Percentiles rank a stretch among this genome's conserved stretches.
phyloP scores from a whole-genome alignment of 345 rosid genomes.

The Syzygium oleosum region DNA sequence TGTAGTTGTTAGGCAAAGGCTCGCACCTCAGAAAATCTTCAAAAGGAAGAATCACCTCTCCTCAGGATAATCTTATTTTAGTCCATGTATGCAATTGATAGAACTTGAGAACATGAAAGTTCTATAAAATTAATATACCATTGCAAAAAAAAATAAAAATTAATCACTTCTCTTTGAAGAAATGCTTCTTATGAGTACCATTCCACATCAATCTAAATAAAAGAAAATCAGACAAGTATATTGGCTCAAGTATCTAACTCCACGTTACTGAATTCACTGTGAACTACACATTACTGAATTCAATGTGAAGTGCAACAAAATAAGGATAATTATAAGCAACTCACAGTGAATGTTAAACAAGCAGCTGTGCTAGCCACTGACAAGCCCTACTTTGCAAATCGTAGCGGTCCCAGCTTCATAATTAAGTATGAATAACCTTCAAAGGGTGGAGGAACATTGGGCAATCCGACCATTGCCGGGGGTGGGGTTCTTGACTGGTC shows the following conservation, averaged over 20 bases:
- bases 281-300: background rate
- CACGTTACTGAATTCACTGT: background rate
- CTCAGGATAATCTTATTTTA: background rate
- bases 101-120: background rate
- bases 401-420: constrained; percentile 75
- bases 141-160: background rate
- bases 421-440: constrained; percentile 74
- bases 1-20: constrained; percentile 87
- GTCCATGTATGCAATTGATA: background rate
- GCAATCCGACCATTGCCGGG: constrained; percentile 51
- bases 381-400: constrained; percentile 88
- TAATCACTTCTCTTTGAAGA: background rate
- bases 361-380: constrained; percentile 97
- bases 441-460: constrained; percentile 62
- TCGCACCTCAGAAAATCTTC: constrained; percentile 90
- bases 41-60: constrained; percentile 7
- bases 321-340: constrained; percentile 12
- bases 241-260: background rate
- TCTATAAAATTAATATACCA: background rate
- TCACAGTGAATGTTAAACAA: constrained; percentile 80
- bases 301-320: background rate
- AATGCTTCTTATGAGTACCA: background rate
- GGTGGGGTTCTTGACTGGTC: constrained; percentile 85
- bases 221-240: background rate
- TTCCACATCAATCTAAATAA: background rate